Base-by-base conservation (phyloP, 1,284 basidiomycete genomes). In the Ceratobasidium sp. region DNA sequence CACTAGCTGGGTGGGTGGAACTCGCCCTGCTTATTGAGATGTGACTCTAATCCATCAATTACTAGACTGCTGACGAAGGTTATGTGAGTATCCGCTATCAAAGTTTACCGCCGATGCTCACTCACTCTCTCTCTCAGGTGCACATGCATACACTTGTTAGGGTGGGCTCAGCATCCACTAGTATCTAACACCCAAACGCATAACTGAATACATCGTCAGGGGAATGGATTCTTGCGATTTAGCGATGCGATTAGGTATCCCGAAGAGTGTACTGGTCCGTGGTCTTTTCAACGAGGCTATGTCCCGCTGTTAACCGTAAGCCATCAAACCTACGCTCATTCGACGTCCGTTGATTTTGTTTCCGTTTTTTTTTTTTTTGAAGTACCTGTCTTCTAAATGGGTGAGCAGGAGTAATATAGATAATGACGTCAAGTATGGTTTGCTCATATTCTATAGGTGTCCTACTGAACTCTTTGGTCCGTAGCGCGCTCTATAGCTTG, bases 331-430 rank as follows among this genome's bases (percentile, higher is more conserved):
- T 15, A 28, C 13, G 5, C 6, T 12, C 44, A 42, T 7, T 7
- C 3, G 3, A 40, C 13, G 2, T 23, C 48, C 66, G 42, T 33
- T 33, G 33, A 33, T 33, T 26, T 67, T 13, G 38, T 26, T n/a
- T 17, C 57, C 7, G 48, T 57, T 33, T 4, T 40, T 71, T 10
- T 69, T 57, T 33, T 4, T 40, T 71, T 10, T 69, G 0, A 68
- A 93, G 90, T 92, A 91, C 80, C 83, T 91, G 40, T 87, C 91
- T 0, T 92, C 91, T 1, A 88, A 91, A 57, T 87, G 90, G 62
- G 88, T 93, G 1, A 81, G 92, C 40, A 91, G 91, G 82, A 91
- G 88, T 57, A 91, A 90, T 0, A 80, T 91, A 50, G 85, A 85
- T 33, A 87, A 88, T 57, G 83, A 87, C 57, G 87, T 89, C 46